Conservation (phyloP, 1,284 basidiomycete genomes). For the Sporisorium graminicola region DNA sequence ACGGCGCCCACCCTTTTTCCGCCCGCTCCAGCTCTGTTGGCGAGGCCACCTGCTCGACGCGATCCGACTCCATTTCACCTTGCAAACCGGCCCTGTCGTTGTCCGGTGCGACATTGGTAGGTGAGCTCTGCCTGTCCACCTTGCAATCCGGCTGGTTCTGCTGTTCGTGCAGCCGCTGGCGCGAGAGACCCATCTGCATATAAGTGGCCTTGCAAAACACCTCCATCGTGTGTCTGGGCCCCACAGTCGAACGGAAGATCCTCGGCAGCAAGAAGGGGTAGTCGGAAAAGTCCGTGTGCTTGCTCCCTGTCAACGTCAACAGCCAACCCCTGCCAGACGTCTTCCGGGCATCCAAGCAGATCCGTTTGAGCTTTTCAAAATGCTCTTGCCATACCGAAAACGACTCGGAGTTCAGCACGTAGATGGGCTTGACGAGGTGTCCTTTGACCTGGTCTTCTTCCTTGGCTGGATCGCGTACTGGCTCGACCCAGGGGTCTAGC, state of each 20-base stretch:
- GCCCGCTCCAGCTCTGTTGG: slow-evolving; percentile 1
- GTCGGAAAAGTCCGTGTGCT: slow-evolving; percentile 62
- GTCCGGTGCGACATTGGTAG: not conserved
- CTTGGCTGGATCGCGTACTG: slow-evolving; percentile 50
- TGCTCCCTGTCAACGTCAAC: slow-evolving; percentile 56
- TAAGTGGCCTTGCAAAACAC: slow-evolving; percentile 48
- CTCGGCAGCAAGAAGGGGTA: slow-evolving; percentile 58
- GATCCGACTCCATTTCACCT: not conserved
- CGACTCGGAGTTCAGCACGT: slow-evolving; percentile 58
- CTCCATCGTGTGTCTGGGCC: slow-evolving; percentile 44
- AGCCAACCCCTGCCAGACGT: slow-evolving; percentile 55
- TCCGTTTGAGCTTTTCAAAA: slow-evolving; percentile 51
- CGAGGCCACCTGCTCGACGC: not conserved
- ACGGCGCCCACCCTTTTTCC: not conserved
- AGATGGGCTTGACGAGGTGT: slow-evolving; percentile 45
- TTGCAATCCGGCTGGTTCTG: slow-evolving; percentile 23
- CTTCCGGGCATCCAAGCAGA: slow-evolving; percentile 44
- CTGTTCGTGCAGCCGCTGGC: slow-evolving; percentile 30
- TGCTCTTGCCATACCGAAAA: slow-evolving; percentile 57
- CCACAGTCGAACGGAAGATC: slow-evolving; percentile 59
- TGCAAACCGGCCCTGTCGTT: not conserved
- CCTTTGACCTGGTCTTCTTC: slow-evolving; percentile 39
- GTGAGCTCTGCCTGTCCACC: slow-evolving; percentile 14
- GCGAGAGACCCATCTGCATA: slow-evolving; percentile 50
- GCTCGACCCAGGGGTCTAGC: slow-evolving; percentile 61